These are phyloP conservation scores for Oxyria digyna DNA, from an alignment of 148 eudicot species.

Conservation along the genomic window DNA sequence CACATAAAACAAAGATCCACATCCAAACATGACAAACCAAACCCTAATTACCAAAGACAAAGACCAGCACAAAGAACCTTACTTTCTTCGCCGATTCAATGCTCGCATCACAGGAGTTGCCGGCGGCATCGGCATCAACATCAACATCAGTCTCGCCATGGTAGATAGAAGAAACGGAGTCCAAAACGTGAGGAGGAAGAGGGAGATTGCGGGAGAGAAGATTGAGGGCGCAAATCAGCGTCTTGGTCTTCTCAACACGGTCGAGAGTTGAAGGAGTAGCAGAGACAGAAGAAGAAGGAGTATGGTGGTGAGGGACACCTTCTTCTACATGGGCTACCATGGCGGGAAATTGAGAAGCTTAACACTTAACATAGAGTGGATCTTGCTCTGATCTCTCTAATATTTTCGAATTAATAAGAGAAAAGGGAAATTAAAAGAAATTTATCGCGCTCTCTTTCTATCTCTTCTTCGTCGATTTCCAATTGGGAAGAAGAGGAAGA, in stretches of 20 bases:
- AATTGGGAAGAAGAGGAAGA: not conserved
- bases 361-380: not conserved
- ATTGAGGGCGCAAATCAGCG: slow-evolving; percentile 81
- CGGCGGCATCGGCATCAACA: slow-evolving; percentile 6
- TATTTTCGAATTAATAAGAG: not conserved
- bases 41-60: not conserved
- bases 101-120: not conserved
- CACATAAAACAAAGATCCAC: not conserved
- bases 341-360: slow-evolving; percentile 7
- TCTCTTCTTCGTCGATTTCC: not conserved
- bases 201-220: slow-evolving; percentile 88
- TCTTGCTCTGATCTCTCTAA: slow-evolving; percentile 1
- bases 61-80: slow-evolving; percentile 4
- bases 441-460: slow-evolving; percentile 2
- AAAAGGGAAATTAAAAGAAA: not conserved
- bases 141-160: slow-evolving; percentile 4
- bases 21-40: not conserved
- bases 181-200: slow-evolving; percentile 55
- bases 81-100: slow-evolving; percentile 16
- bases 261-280: slow-evolving; percentile 10
- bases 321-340: slow-evolving; percentile 6
- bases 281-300: not conserved
- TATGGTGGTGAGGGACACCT: not conserved
- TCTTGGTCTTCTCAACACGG: slow-evolving; percentile 54
- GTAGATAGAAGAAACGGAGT: slow-evolving; percentile 61